Conservation (phyloP, 768 basidiomycete species). For the Phlegmacium glaucopus region DNA sequence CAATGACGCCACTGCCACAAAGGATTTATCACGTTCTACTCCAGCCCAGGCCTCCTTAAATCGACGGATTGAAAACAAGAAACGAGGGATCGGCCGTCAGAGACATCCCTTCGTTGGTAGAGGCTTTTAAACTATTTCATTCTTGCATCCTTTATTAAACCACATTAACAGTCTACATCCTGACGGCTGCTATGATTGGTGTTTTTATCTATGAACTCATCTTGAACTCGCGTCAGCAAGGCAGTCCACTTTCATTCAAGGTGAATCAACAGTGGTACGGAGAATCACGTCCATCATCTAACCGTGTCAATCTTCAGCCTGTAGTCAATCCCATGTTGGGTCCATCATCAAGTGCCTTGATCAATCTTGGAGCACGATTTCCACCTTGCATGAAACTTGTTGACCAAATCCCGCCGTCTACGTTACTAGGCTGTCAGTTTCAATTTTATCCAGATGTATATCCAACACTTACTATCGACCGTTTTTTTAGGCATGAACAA, state of each 20-base stretch:
- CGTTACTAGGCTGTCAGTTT: slow-evolving; percentile 55
- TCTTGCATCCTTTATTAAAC: slow-evolving; percentile 9
- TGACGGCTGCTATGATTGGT: slow-evolving; percentile 65
- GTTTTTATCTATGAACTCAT: slow-evolving; percentile 86
- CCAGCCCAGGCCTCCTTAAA: slow-evolving; percentile 58
- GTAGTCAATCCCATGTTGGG: slow-evolving; percentile 89
- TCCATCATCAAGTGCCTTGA: slow-evolving; percentile 78
- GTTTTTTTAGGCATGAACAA: slow-evolving; percentile 65
- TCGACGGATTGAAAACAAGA: slow-evolving; percentile 87
- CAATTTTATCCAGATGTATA: not conserved
- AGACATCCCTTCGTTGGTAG: slow-evolving; percentile 73
- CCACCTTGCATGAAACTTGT: slow-evolving; percentile 89
- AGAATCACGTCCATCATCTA: not conserved
- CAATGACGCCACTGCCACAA: slow-evolving; percentile 30
- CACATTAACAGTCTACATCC: slow-evolving; percentile 47
- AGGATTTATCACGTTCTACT: slow-evolving; percentile 41
- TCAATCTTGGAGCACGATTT: slow-evolving; percentile 88
- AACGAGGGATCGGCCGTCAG: slow-evolving; percentile 80
- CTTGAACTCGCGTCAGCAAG: slow-evolving; percentile 70
- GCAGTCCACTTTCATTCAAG: slow-evolving; percentile 83
- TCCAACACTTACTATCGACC: not conserved
- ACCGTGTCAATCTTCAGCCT: slow-evolving; percentile 43
- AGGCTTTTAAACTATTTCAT: slow-evolving; percentile 8
- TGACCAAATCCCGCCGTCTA: slow-evolving; percentile 47
- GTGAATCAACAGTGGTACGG: slow-evolving; percentile 29